These are phyloP conservation scores for Amanita brunnescens DNA, from an alignment of 768 basidiomycete genomes.

Conservation along the genomic window DNA sequence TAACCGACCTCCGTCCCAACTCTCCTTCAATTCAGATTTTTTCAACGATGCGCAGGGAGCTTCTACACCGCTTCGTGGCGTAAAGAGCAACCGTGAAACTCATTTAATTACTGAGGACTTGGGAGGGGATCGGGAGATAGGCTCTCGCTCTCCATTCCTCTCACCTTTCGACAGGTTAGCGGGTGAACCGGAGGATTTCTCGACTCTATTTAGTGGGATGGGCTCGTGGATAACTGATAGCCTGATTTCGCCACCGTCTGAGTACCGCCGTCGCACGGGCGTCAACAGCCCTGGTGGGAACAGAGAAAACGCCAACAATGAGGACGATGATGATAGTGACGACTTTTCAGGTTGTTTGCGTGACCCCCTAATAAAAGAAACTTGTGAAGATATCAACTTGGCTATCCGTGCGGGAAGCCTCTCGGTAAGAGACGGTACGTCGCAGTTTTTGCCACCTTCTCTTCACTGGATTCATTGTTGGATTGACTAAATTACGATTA, in stretches of 20 bases:
- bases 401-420: not conserved
- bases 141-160: not conserved
- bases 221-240: conserved; percentile 32
- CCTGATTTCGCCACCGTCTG: conserved; percentile 34
- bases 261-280: conserved; percentile 16
- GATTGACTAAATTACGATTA: not conserved
- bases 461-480: no score
- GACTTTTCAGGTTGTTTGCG: no score
- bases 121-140: no score
- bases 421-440: conserved; percentile 1
- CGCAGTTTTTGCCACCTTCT: no score
- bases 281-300: no score
- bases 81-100: not conserved
- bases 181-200: conserved; percentile 16
- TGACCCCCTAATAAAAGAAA: not conserved
- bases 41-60: conserved; percentile 18
- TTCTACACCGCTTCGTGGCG: conserved; percentile 22
- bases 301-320: no score
- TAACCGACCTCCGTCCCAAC: conserved; percentile 33
- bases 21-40: conserved; percentile 15
- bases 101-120: no score
- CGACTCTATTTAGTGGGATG: conserved; percentile 14
- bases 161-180: conserved; percentile 5
- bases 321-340: conserved; percentile 13
- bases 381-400: not conserved